Evolutionary conservation across 805 yeast species (phyloP), one percentile per base, ranked within the genome.

Genomic region (Kazachstania taianensis): DNA sequence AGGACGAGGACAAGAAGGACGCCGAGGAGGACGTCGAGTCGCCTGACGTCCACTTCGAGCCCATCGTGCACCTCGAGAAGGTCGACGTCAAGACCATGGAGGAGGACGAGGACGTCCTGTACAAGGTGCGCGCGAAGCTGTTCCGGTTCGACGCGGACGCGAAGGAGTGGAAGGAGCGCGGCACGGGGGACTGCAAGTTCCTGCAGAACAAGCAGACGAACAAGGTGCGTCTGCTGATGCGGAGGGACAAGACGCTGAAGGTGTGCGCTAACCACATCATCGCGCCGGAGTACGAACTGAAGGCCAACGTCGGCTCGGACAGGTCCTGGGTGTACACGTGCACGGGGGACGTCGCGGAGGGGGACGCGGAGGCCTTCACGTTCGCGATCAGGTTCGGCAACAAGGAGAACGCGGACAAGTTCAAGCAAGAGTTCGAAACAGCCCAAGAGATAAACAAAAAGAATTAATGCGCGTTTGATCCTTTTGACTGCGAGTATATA

Each of bases 151-250:
- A 78, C 53, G 72, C 77, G 29, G 94, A 85, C 41, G 53, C 78
- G 36, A 80, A 79, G 56, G 97, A 92, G 66, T 92, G 98, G 98
- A 92, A 92, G 65, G 98, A 92, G 72, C 83, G 98, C 70, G 98
- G 98, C 53, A 85, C 96, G 24, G 98, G 98, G 56, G 98, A 92
- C 57, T 95, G 86, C 52, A 85, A 92, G 66, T 84, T 92, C 65
- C 75, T 92, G 60, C 72, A 89, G 69, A 96, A 89, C 69, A 86
- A 85, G 63, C 66, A 66, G 43, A 68, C 84, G 40, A 72, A 74
- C 40, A 87, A 85, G 67, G 84, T 83, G 45, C 81, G 98, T 69
- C 65, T 92, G 48, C 70, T 92, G 58, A 92, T 92, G 98, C 85
- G 98, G 76, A 85, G 98, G 70, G 98, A 92, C 69, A 89, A 89